phyloP scores from a whole-genome alignment of 1,284 basidiomycete genomes.

The Baeospora myosura region DNA sequence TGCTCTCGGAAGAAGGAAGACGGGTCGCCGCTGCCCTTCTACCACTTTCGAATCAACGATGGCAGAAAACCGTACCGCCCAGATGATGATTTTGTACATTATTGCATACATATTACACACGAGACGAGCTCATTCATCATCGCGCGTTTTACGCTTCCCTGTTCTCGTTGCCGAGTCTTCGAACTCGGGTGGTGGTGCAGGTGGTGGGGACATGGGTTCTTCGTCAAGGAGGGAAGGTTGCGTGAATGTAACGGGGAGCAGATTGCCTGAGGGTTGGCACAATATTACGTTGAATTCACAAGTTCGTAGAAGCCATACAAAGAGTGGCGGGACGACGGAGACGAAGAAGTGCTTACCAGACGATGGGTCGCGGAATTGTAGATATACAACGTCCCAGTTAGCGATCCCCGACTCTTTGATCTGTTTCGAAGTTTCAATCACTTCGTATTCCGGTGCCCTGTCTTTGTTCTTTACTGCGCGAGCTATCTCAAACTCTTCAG shows the following conservation, averaged over 20 bases:
- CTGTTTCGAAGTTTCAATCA: slow-evolving; percentile 34
- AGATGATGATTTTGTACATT: background rate
- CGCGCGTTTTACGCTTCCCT: background rate
- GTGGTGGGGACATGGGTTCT: no score
- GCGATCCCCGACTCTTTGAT: slow-evolving; percentile 41
- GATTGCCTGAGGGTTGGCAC: slow-evolving; percentile 18
- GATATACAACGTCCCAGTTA: slow-evolving; percentile 60
- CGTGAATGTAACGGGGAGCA: slow-evolving; percentile 23
- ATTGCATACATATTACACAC: background rate
- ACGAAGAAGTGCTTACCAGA: slow-evolving; percentile 38
- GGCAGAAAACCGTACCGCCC: slow-evolving; percentile 29
- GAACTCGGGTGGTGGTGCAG: slow-evolving; percentile 5
- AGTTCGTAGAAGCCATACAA: background rate
- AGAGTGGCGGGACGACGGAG: slow-evolving; percentile 2
- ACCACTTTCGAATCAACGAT: slow-evolving; percentile 47
- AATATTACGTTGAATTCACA: slow-evolving; percentile 6
- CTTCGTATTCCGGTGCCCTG: slow-evolving; percentile 43
- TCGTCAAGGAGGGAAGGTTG: slow-evolving; percentile 28
- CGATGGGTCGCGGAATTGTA: slow-evolving; percentile 56
- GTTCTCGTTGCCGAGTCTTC: background rate
- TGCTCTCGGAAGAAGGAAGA: slow-evolving; percentile 87
- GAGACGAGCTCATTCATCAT: background rate
- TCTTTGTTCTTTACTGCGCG: slow-evolving; percentile 44
- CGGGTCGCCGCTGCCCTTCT: slow-evolving; percentile 86
- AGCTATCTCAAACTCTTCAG: slow-evolving; percentile 61